A percentile compares a stretch with the other conserved stretches of the same genome.
These are phyloP conservation scores for Rhamnella rubrinervis DNA, from an alignment of 331 rosid genomes.

Conservation along the genomic window DNA sequence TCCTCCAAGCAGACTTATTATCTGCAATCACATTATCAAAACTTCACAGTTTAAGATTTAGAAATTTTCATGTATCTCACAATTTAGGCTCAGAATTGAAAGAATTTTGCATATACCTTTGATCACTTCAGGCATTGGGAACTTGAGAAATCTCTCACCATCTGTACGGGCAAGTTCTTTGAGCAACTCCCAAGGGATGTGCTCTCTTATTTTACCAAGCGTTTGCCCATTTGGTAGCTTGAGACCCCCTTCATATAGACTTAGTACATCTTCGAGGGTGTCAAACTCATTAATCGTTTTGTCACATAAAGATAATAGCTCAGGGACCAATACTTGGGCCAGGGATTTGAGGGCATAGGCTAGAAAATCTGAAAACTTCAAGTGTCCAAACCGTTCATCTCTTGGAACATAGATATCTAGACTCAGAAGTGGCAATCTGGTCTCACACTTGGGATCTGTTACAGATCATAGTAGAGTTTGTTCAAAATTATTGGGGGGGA, in stretches of 20 bases:
- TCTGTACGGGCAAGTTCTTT: conserved; percentile 75
- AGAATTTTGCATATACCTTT: conserved; percentile 42
- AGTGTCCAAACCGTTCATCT: conserved; percentile 73
- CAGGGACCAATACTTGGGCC: conserved; percentile 67
- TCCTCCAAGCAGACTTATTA: conserved; percentile 81
- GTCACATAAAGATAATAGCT: conserved; percentile 63
- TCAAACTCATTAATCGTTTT: conserved; percentile 88
- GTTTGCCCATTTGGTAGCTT: conserved; percentile 52
- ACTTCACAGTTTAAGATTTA: background rate
- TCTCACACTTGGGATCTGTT: conserved; percentile 72
- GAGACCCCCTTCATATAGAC: conserved; percentile 65
- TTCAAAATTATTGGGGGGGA: background rate
- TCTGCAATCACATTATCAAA: conserved; percentile 38
- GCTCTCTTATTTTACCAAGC: conserved; percentile 42
- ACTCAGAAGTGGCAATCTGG: conserved; percentile 64
- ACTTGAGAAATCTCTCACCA: conserved; percentile 74
- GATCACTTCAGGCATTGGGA: conserved; percentile 83
- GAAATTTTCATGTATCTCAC: background rate
- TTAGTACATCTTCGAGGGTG: conserved; percentile 57
- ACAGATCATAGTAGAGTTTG: conserved; percentile 9
- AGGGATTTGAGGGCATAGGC: conserved; percentile 76
- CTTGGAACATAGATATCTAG: conserved; percentile 78
- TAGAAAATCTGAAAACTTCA: conserved; percentile 80
- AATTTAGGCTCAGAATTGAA: background rate
- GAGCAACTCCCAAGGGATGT: conserved; percentile 72